Evolutionary conservation across 306 rosid species (phyloP), one percentile per base, ranked within the genome.

Genomic region (Sindora glabra): DNA sequence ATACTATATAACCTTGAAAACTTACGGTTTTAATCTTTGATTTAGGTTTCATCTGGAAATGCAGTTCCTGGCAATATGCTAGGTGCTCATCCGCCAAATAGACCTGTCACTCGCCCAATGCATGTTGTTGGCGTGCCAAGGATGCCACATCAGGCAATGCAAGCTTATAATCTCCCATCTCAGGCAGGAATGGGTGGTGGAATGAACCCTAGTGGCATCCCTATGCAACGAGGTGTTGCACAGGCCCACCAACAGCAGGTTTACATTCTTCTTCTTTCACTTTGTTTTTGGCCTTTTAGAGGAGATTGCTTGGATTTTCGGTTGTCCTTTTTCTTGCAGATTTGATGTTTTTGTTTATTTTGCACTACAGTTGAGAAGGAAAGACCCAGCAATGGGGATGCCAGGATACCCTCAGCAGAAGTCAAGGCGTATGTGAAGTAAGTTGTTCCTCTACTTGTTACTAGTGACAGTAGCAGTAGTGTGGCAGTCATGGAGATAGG

Each of bases 221-320:
- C 87, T 33, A 86, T 91, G 95, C 95, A 78, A 65, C 87, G 96
- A 29, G 98, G 96, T 67, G 89, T 81, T 69, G 74, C 83, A 4
- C 96, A 85, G 74, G 82, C 81, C 33, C 95, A 90, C 64, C 97
- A 81, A 72, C 95, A 83, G 66, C 96, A 87, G 95, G 96, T 84
- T 51, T 57, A 32, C 62, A 21, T 52, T 50, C 71, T 62, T 60
- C 16, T 10, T n/a, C 18, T 30, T 46, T 5, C 15, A 23, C 30
- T 39, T 18, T 21, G 10, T 29, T 30, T 2, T 37, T 72, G 27
- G 46, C 18, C 51, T 45, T 14, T 54, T 1, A 14, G 24, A 29
- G 11, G 62, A 40, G 26, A 23, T 3, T 32, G 39, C 65, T 12
- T 24, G 34, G 40, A 22, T 24, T 30, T 11, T 48, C 48, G 27